Percentiles rank a stretch among this genome's conserved stretches.
phyloP scores from a whole-genome alignment of 345 rosid species.

The Toxicodendron radicans region DNA sequence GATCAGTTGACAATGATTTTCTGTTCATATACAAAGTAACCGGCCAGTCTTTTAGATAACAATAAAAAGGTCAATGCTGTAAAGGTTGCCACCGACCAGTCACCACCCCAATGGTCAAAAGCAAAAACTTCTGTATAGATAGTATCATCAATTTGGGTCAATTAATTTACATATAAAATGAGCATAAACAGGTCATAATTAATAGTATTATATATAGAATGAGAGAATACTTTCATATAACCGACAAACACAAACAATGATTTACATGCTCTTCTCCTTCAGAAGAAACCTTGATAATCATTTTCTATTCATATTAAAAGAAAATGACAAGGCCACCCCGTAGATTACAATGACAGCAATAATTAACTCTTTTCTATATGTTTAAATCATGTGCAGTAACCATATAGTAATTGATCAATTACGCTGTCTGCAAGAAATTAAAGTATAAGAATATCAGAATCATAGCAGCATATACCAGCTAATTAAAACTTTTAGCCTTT shows the following conservation, averaged over 20 bases:
- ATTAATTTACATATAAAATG: too few species aligned
- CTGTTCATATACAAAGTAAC: not conserved
- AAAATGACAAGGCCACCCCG: too few species aligned
- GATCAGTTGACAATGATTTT: not conserved
- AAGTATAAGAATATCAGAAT: too few species aligned
- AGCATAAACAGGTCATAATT: not conserved
- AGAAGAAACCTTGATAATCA: not conserved
- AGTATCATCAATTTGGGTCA: too few species aligned
- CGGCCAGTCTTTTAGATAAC: not conserved
- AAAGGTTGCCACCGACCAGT: not conserved
- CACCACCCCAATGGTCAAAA: not conserved
- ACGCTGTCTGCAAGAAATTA: too few species aligned
- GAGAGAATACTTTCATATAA: not conserved
- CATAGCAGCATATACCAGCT: too few species aligned
- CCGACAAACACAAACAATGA: not conserved
- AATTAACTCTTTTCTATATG: too few species aligned
- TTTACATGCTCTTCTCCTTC: not conserved
- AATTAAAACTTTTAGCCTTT: too few species aligned
- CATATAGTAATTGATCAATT: too few species aligned
- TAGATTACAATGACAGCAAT: not conserved
- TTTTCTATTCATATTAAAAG: too few species aligned
- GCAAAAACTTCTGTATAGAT: too few species aligned
- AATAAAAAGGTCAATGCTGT: not conserved
- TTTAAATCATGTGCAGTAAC: too few species aligned
- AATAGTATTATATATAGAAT: not conserved